Evolutionary conservation across 371 early-diverging fungal genomes (phyloP).

Genomic region (Gilbertella persicaria): DNA sequence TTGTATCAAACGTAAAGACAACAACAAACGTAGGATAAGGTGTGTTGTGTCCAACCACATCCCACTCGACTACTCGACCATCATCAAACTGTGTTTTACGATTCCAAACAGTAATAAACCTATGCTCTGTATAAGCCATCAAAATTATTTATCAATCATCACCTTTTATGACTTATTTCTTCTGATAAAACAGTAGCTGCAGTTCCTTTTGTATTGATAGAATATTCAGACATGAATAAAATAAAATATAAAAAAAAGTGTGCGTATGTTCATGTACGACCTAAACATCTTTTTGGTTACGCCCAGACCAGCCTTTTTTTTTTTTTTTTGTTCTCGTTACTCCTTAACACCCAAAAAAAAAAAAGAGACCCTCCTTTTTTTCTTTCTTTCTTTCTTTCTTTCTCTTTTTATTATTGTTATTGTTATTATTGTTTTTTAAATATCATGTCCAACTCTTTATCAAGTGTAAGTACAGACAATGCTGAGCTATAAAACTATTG

Average conservation of each 20-base stretch:
- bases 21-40: constrained; percentile 50
- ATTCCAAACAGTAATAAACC: constrained; percentile 60
- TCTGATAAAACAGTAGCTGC: constrained; percentile 43
- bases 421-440: not conserved
- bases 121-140: constrained; percentile 1
- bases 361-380: constrained; percentile 1
- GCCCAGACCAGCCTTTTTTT: not conserved
- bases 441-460: not conserved
- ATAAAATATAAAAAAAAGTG: constrained; percentile 4
- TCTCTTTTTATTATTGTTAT: constrained; percentile 4
- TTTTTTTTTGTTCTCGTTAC: not conserved
- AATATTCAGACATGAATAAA: constrained; percentile 13
- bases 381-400: constrained; percentile 7
- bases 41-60: constrained; percentile 56
- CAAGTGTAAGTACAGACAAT: not conserved
- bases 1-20: constrained; percentile 52
- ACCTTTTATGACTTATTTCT: constrained; percentile 43
- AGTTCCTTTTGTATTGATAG: constrained; percentile 46
- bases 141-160: not conserved
- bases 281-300: not conserved
- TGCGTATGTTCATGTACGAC: not conserved
- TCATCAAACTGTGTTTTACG: constrained; percentile 55
- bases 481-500: not conserved
- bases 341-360: not conserved
- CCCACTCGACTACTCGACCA: constrained; percentile 61